Conservation (phyloP, 805 yeast species). For the Ogataea parapolymorpha region DNA sequence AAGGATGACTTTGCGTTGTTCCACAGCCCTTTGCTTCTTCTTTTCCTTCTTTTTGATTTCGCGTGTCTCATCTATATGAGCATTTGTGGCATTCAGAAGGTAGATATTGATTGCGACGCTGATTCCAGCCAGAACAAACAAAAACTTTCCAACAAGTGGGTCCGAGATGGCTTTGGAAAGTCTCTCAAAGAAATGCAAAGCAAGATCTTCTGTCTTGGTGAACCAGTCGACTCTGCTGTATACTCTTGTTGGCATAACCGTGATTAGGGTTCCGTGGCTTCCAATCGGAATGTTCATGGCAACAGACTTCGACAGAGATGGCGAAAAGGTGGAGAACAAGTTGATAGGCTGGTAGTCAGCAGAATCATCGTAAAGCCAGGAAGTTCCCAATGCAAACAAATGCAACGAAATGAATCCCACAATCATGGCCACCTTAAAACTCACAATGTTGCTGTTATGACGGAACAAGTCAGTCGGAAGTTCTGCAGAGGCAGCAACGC, state of each 20-base stretch:
- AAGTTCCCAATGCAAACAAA: constrained; percentile 63
- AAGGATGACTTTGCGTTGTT: constrained; percentile 12
- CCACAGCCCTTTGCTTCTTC: constrained; percentile 15
- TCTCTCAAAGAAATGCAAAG: constrained; percentile 48
- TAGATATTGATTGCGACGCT: constrained; percentile 81
- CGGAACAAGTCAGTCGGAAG: constrained; percentile 29
- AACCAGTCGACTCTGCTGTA: constrained; percentile 56
- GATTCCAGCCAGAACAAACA: constrained; percentile 67
- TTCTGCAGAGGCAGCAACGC: constrained; percentile 47
- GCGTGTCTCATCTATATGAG: constrained; percentile 38
- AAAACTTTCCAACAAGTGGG: constrained; percentile 71
- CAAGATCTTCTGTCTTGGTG: constrained; percentile 59
- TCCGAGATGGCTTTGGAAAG: constrained; percentile 74
- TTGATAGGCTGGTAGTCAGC: constrained; percentile 28
- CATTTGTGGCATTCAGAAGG: constrained; percentile 79
- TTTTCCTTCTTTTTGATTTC: constrained; percentile 7
- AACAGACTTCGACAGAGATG: constrained; percentile 38
- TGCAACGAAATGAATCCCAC: constrained; percentile 61
- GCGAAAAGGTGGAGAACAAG: constrained; percentile 24
- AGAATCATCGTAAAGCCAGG: constrained; percentile 61
- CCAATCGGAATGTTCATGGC: constrained; percentile 45
- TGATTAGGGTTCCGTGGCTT: constrained; percentile 44
- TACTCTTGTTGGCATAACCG: constrained; percentile 53
- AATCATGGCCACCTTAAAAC: constrained; percentile 59
- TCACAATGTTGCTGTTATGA: constrained; percentile 43